A percentile compares a stretch with the other conserved stretches of the same genome.
Conservation (phyloP, 306 rosid species). For the Castanopsis chinensis region DNA sequence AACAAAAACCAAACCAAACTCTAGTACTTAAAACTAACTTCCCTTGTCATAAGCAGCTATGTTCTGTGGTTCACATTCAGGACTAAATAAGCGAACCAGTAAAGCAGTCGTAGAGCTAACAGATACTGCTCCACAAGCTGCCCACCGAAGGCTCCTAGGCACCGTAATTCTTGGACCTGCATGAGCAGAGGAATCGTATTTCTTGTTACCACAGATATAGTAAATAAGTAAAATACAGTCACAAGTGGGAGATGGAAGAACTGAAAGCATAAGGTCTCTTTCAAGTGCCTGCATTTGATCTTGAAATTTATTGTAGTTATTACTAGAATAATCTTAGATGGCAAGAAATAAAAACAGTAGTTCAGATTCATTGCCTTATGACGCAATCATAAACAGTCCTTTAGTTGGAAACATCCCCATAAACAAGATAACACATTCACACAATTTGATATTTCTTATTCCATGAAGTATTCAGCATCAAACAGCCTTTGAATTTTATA, state of each 20-base stretch:
- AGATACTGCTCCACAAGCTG: slow-evolving; percentile 77
- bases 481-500: not conserved
- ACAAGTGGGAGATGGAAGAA: not conserved
- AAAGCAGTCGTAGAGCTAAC: slow-evolving; percentile 76
- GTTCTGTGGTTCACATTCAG: slow-evolving; percentile 97
- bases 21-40: slow-evolving; percentile 26
- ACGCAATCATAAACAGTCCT: not conserved
- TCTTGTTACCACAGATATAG: no score
- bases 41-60: slow-evolving; percentile 84
- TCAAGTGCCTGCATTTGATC: not conserved
- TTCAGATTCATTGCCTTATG: not conserved
- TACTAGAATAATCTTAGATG: not conserved
- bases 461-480: not conserved
- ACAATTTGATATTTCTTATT: not conserved
- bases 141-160: slow-evolving; percentile 90
- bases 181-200: not conserved
- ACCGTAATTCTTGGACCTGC: slow-evolving; percentile 86
- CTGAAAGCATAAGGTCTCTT: not conserved
- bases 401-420: not conserved
- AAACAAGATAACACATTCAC: not conserved
- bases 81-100: slow-evolving; percentile 81
- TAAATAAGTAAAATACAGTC: no score
- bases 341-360: not conserved
- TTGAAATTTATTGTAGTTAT: not conserved
- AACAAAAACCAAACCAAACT: no score